These are phyloP conservation scores for Comarum palustre DNA, from an alignment of 306 rosid species.

Conservation along the genomic window DNA sequence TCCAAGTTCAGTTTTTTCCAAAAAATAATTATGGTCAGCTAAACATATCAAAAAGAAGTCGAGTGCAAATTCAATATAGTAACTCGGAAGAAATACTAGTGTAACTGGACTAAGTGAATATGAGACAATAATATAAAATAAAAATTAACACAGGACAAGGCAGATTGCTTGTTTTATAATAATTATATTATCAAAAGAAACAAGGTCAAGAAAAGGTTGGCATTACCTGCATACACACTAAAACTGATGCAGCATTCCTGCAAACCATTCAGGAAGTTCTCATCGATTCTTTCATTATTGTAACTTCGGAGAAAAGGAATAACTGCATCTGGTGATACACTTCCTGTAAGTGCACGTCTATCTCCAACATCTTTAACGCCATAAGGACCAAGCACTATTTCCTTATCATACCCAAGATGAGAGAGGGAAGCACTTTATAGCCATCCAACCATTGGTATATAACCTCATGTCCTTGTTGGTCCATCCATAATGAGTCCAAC, in stretches of 20 bases:
- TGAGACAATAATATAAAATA: background rate
- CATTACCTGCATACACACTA: conserved; percentile 64
- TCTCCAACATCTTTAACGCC: conserved; percentile 43
- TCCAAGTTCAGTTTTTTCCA: background rate
- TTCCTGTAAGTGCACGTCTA: conserved; percentile 57
- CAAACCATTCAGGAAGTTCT: conserved; percentile 55
- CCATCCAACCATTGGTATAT: conserved; percentile 95
- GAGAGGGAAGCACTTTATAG: conserved; percentile 60
- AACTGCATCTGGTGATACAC: conserved; percentile 55
- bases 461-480: conserved; percentile 70
- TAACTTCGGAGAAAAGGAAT: conserved; percentile 59
- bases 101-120: background rate
- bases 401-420: conserved; percentile 56
- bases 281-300: conserved; percentile 53
- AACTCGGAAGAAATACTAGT: background rate
- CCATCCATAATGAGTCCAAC: conserved; percentile 73
- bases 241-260: conserved; percentile 82
- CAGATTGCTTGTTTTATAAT: background rate
- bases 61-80: background rate
- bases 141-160: background rate
- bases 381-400: conserved; percentile 64
- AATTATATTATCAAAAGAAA: background rate
- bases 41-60: background rate
- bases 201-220: conserved; percentile 18
- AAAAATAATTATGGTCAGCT: background rate